A percentile compares a stretch with the other conserved stretches of the same genome.
Evolutionary conservation across 768 basidiomycete genomes (phyloP).

Genomic region (Mycena sanguinolenta): DNA sequence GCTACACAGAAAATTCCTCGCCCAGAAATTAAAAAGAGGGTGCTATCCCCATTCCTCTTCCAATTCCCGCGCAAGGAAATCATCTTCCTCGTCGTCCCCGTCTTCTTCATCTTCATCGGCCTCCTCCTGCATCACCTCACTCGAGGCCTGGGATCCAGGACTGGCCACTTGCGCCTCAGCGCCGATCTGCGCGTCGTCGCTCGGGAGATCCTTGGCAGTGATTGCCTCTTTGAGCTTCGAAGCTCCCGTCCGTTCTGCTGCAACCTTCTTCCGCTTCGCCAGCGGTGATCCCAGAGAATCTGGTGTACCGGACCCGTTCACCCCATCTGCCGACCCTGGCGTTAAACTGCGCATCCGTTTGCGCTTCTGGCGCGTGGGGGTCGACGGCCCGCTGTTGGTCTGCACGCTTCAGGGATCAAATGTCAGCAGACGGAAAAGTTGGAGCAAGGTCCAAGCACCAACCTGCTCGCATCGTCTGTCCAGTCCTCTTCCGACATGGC

Average conservation of each 20-base stretch:
- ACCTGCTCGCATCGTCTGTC: slow-evolving; percentile 65
- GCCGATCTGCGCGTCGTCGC: slow-evolving; percentile 29
- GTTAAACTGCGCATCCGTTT: slow-evolving; percentile 82
- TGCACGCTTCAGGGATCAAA: slow-evolving; percentile 39
- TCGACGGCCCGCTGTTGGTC: slow-evolving; percentile 46
- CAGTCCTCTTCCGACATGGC: slow-evolving; percentile 67
- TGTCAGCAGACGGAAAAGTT: not conserved
- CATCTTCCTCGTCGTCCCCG: slow-evolving; percentile 74
- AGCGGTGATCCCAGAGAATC: slow-evolving; percentile 73
- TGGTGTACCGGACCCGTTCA: slow-evolving; percentile 51
- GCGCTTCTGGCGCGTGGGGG: slow-evolving; percentile 64
- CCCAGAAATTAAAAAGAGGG: not conserved
- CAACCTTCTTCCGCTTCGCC: slow-evolving; percentile 85
- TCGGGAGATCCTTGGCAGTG: slow-evolving; percentile 63
- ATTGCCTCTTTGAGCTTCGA: slow-evolving; percentile 80
- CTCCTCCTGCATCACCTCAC: slow-evolving; percentile 55
- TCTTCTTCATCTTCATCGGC: slow-evolving; percentile 65
- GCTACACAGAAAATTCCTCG: slow-evolving; percentile 12
- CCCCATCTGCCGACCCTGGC: slow-evolving; percentile 67
- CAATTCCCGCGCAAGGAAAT: slow-evolving; percentile 85
- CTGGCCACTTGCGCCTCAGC: slow-evolving; percentile 22
- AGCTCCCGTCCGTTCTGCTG: slow-evolving; percentile 71
- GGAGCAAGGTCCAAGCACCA: not conserved
- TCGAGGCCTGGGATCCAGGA: slow-evolving; percentile 25
- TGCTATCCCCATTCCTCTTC: slow-evolving; percentile 83